Base-by-base conservation (phyloP, 148 eudicot species). In the Cornus suecica region DNA sequence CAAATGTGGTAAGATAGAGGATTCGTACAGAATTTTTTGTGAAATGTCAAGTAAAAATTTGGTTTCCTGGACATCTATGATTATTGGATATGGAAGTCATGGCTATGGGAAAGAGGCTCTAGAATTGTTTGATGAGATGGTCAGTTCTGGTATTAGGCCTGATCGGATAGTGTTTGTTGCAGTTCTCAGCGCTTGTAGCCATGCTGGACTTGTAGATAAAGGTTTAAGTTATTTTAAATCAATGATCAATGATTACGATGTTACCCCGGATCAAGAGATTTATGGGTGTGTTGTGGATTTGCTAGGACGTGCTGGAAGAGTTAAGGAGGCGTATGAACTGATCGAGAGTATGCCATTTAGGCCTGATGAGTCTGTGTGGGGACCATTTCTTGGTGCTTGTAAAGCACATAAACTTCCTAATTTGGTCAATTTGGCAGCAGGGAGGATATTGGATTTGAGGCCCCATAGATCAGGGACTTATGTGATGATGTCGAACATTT, bases 1-100 rank as follows among this genome's bases (percentile, higher is more conserved):
- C 18, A 94, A 94, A 78, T 92, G 96, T 74, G 97, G 99, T 69
- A 87, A 83, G 71, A 86, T 92, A 68, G 71, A 32, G n/a, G 91
- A 88, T 66, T 82, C 99, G 2, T 79, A 81, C 69, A 87, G 84
- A 76, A 70, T 90, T 18, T 94, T 92, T 82, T 58, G 74, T 71
- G 81, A 78, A 52, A 86, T 90, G 92, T 76, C 77, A 51, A 51
- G 15, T 28, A 87, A 78, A 77, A 84, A 90, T 79, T 72, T 92
- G 66, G 85, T 94, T 71, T 89, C 97, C 24, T 92, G 97, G 99
- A 94, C 99, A 60, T 90, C 99, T 30, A 94, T 94, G 97, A 90
- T 94, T 87, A 86, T 89, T 72, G 96, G 91, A 74, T 91, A 87
- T 63, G 99, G 94, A 58, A 88, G 87, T 65, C 97, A 94, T 69